A percentile compares a stretch with the other conserved stretches of the same genome.
phyloP scores from a whole-genome alignment of 139 green algal species.

The Choricystis sp. region DNA sequence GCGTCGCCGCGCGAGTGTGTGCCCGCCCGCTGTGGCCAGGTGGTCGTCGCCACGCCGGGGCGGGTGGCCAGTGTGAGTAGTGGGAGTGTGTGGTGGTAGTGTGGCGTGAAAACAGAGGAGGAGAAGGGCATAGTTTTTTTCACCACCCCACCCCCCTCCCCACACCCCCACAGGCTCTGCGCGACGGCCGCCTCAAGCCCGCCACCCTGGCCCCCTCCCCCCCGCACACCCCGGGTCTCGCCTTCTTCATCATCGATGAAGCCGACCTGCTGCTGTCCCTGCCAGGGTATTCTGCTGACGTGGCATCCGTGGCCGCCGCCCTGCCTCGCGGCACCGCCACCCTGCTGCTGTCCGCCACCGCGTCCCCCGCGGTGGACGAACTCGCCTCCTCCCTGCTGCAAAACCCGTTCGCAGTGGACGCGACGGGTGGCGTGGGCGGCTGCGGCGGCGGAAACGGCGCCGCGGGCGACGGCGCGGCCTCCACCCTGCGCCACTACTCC shows the following conservation, averaged over 20 bases:
- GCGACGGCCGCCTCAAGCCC: slow-evolving; percentile 15
- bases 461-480: slow-evolving; percentile 7
- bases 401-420: slow-evolving; percentile 64
- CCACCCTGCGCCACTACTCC: slow-evolving; percentile 38
- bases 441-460: background rate
- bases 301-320: slow-evolving; percentile 45
- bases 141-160: background rate
- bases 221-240: background rate
- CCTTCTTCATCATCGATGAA: slow-evolving; percentile 79
- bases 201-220: background rate
- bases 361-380: slow-evolving; percentile 49
- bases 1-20: slow-evolving; percentile 20
- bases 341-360: slow-evolving; percentile 85
- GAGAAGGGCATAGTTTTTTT: too few species aligned
- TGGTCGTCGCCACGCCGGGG: slow-evolving; percentile 72
- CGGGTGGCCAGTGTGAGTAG: slow-evolving; percentile 27
- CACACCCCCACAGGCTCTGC: background rate
- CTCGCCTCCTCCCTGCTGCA: slow-evolving; percentile 76
- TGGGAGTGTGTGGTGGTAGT: too few species aligned
- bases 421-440: background rate
- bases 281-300: slow-evolving; percentile 71
- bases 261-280: slow-evolving; percentile 84
- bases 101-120: too few species aligned
- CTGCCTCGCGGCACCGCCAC: slow-evolving; percentile 48
- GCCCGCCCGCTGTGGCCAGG: slow-evolving; percentile 30